phyloP scores from a whole-genome alignment of 2,329 filamentous ascomycete species.

The Neurospora crassa region DNA sequence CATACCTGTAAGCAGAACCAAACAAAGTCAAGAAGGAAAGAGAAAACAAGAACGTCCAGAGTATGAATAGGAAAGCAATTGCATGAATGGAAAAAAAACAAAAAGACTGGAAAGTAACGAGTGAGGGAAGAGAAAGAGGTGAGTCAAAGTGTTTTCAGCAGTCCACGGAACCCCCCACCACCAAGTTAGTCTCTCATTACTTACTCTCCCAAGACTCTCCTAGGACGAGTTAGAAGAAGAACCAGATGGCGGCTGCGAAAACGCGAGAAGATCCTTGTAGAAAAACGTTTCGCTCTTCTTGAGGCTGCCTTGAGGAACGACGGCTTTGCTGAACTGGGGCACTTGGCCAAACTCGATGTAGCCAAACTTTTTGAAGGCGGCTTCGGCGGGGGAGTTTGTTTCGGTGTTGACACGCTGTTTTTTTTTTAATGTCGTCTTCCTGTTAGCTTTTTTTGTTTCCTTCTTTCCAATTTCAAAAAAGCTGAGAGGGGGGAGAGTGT shows the following conservation, averaged over 20 bases:
- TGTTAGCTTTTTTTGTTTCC: background rate
- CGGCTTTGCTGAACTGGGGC: conserved; percentile 38
- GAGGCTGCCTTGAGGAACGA: conserved; percentile 29
- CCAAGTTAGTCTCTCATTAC: background rate
- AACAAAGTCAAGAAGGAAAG: too few species aligned
- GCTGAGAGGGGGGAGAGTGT: background rate
- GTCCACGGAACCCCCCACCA: background rate
- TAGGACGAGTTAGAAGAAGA: conserved; percentile 31
- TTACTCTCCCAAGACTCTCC: background rate
- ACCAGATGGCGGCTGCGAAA: conserved; percentile 24
- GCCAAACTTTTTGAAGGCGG: conserved; percentile 44
- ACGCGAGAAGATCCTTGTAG: conserved; percentile 42
- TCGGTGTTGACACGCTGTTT: conserved; percentile 16
- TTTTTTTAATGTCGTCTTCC: background rate
- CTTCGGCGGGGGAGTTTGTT: conserved; percentile 36
- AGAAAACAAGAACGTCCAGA: background rate
- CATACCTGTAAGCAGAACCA: too few species aligned
- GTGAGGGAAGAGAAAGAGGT: background rate
- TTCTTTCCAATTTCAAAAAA: background rate
- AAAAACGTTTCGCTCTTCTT: conserved; percentile 45
- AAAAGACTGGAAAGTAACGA: background rate
- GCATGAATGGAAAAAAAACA: background rate
- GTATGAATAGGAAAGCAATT: too few species aligned
- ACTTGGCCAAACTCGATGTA: conserved; percentile 47
- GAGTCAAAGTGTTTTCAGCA: background rate